These are phyloP conservation scores for peach (Prunus persica) DNA, from an alignment of 306 rosid genomes.

Conservation along the genomic window Prunus_persica_NCBIv2 NC_034009.1:44312501-44313000, in stretches of 20 bases:
- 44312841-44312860: no score
- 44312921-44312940: not conserved
- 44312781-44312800: not conserved
- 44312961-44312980: not conserved
- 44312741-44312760: not conserved
- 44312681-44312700: not conserved
- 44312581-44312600: not conserved
- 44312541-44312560: not conserved
- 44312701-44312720: not conserved
- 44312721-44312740: no score
- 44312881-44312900: not conserved
- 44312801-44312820: not conserved
- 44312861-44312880: no score
- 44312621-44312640: not conserved
- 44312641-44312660: not conserved
- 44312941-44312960: not conserved
- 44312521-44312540: not conserved
- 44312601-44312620: not conserved
- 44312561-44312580: not conserved
- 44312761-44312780: not conserved
- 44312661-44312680: not conserved
- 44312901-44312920: not conserved
- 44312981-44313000: not conserved
- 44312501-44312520: not conserved
- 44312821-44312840: not conserved